Conservation (phyloP, 192 early-diverging fungal species). For the Dissophora ornata region DNA sequence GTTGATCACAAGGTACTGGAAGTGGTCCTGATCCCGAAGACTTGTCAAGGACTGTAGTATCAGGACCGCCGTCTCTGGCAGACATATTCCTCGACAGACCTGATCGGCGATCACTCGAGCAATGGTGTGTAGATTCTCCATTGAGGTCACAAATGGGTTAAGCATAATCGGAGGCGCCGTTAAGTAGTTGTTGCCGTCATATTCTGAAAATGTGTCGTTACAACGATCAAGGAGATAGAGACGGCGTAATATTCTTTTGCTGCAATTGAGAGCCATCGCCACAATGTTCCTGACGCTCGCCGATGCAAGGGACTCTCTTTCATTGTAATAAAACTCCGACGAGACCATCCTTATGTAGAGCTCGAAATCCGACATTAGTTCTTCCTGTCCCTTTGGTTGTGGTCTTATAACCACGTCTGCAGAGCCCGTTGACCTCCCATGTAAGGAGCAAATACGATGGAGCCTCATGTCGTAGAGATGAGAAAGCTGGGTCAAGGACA, state of each 20-base stretch:
- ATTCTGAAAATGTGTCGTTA: not conserved
- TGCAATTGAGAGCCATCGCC: not conserved
- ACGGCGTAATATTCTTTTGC: slow-evolving; percentile 33
- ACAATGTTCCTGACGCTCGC: not conserved
- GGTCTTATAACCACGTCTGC: too few species aligned
- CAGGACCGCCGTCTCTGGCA: slow-evolving; percentile 37
- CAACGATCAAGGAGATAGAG: slow-evolving; percentile 22
- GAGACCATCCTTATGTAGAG: slow-evolving; percentile 21
- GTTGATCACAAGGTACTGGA: slow-evolving; percentile 30
- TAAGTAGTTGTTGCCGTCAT: not conserved
- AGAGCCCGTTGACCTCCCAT: too few species aligned
- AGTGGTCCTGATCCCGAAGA: slow-evolving; percentile 29
- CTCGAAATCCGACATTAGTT: slow-evolving; percentile 34
- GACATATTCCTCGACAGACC: slow-evolving; percentile 36
- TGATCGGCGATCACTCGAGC: slow-evolving; percentile 43
- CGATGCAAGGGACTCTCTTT: not conserved
- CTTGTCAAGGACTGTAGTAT: slow-evolving; percentile 35
- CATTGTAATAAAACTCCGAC: slow-evolving; percentile 23
- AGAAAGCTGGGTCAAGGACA: slow-evolving; percentile 7
- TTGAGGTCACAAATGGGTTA: slow-evolving; percentile 23
- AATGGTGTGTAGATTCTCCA: slow-evolving; percentile 32
- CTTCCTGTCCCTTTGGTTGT: not conserved
- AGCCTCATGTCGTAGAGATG: slow-evolving; percentile 16
- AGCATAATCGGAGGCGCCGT: not conserved
- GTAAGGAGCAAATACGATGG: not conserved